Percentiles rank a stretch among this genome's conserved stretches.
Conservation (phyloP, 2,329 filamentous ascomycete genomes). For the Zalaria obscura region DNA sequence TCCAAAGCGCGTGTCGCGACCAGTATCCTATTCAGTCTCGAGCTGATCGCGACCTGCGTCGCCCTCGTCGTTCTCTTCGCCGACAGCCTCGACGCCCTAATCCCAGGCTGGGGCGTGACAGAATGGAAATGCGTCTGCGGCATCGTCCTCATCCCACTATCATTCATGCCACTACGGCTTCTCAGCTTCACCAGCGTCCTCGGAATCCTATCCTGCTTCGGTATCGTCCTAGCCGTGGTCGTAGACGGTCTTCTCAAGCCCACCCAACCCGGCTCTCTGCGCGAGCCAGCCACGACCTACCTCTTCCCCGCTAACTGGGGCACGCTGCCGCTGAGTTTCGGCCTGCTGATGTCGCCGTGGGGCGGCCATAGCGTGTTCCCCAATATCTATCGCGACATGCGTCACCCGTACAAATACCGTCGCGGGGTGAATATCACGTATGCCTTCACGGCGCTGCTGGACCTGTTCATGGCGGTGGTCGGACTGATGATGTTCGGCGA, state of each 20-base stretch:
- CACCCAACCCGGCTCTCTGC: slow-evolving; percentile 64
- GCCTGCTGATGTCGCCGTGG: slow-evolving; percentile 75
- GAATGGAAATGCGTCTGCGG: slow-evolving; percentile 81
- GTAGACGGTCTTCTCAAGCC: slow-evolving; percentile 78
- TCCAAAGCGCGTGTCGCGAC: slow-evolving; percentile 66
- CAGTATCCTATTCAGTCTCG: slow-evolving; percentile 74
- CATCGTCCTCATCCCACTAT: slow-evolving; percentile 62
- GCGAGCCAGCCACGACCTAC: slow-evolving; percentile 65
- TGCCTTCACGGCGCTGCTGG: slow-evolving; percentile 72
- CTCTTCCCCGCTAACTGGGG: slow-evolving; percentile 77
- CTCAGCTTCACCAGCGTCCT: slow-evolving; percentile 84
- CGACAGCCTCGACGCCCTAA: slow-evolving; percentile 70
- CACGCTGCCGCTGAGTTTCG: slow-evolving; percentile 75
- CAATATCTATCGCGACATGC: slow-evolving; percentile 68
- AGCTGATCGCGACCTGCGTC: slow-evolving; percentile 77
- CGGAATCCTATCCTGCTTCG: slow-evolving; percentile 80
- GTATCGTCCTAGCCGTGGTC: slow-evolving; percentile 73
- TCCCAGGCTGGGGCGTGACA: slow-evolving; percentile 54
- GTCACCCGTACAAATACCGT: slow-evolving; percentile 69
- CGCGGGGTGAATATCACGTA: slow-evolving; percentile 69
- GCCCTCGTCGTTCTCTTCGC: slow-evolving; percentile 86
- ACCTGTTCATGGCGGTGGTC: slow-evolving; percentile 66
- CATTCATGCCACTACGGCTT: slow-evolving; percentile 69
- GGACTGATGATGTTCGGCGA: slow-evolving; percentile 94
- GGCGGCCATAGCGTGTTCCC: slow-evolving; percentile 66